Conservation (phyloP, 805 yeast species). For the Candida loeiensis region DNA sequence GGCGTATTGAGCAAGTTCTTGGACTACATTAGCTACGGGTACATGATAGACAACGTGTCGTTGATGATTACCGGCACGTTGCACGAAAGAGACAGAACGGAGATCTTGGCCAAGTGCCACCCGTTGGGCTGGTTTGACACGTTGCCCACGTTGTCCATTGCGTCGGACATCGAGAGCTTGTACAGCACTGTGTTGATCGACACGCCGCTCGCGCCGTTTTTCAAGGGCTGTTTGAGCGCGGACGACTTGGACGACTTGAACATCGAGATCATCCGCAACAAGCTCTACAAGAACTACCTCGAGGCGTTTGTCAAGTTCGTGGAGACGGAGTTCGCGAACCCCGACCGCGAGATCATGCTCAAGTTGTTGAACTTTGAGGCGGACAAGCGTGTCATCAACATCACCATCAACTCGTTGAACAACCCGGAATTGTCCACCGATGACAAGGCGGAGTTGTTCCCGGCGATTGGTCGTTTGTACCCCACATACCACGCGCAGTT, state of each 20-base stretch:
- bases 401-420: conserved; percentile 83
- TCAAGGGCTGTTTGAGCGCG: conserved; percentile 80
- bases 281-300: conserved; percentile 85
- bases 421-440: conserved; percentile 69
- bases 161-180: conserved; percentile 90
- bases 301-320: conserved; percentile 80
- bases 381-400: conserved; percentile 90
- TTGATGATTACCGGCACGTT: conserved; percentile 95
- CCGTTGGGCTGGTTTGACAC: conserved; percentile 99
- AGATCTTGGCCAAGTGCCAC: conserved; percentile 85
- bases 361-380: conserved; percentile 84
- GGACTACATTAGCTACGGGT: conserved; percentile 92
- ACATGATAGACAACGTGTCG: conserved; percentile 97
- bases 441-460: conserved; percentile 70
- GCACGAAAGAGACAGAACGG: conserved; percentile 88
- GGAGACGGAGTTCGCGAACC: conserved; percentile 55
- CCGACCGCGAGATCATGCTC: conserved; percentile 79
- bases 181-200: conserved; percentile 91
- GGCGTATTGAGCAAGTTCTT: conserved; percentile 77
- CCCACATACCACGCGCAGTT: conserved; percentile 65
- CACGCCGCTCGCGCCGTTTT: conserved; percentile 96
- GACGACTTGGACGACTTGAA: conserved; percentile 93
- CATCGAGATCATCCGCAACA: conserved; percentile 91
- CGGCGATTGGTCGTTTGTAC: conserved; percentile 76
- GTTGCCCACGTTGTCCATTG: conserved; percentile 87